These are phyloP conservation scores for Apocynum venetum DNA, from an alignment of 257 asterid genomes.

Conservation along the genomic window DNA sequence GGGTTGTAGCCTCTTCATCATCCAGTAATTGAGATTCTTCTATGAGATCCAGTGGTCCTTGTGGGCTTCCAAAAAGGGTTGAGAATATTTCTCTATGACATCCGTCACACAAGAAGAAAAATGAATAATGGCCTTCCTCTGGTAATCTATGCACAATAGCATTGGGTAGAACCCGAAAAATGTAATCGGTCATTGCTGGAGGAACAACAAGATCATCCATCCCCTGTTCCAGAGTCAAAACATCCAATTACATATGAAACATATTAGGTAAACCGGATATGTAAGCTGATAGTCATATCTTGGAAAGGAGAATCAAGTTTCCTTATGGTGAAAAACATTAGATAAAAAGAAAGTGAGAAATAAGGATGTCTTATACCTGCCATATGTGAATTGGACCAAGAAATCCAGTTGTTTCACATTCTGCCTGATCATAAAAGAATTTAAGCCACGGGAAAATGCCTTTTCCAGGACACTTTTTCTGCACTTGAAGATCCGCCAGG, in stretches of 20 bases:
- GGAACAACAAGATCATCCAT: slow-evolving; percentile 74
- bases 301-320: not conserved
- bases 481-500: slow-evolving; percentile 64
- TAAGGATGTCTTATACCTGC: slow-evolving; percentile 50
- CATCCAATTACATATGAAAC: not conserved
- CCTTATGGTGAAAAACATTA: not conserved
- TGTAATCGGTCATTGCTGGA: slow-evolving; percentile 56
- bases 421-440: slow-evolving; percentile 53
- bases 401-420: slow-evolving; percentile 70
- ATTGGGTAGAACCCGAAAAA: slow-evolving; percentile 56
- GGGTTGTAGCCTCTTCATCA: slow-evolving; percentile 23
- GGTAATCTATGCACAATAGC: slow-evolving; percentile 66
- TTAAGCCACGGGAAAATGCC: slow-evolving; percentile 67
- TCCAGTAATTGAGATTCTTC: slow-evolving; percentile 36
- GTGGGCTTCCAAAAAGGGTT: slow-evolving; percentile 70
- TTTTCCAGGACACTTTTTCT: slow-evolving; percentile 49
- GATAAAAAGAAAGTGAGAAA: not conserved
- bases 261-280: not conserved
- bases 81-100: slow-evolving; percentile 69
- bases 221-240: slow-evolving; percentile 47
- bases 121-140: slow-evolving; percentile 83
- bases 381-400: slow-evolving; percentile 91
- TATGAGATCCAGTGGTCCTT: slow-evolving; percentile 47
- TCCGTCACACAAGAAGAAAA: slow-evolving; percentile 58
- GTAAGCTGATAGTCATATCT: not conserved